Conservation (phyloP, 441 rosid species). For the Macaranga tanarius region DNA sequence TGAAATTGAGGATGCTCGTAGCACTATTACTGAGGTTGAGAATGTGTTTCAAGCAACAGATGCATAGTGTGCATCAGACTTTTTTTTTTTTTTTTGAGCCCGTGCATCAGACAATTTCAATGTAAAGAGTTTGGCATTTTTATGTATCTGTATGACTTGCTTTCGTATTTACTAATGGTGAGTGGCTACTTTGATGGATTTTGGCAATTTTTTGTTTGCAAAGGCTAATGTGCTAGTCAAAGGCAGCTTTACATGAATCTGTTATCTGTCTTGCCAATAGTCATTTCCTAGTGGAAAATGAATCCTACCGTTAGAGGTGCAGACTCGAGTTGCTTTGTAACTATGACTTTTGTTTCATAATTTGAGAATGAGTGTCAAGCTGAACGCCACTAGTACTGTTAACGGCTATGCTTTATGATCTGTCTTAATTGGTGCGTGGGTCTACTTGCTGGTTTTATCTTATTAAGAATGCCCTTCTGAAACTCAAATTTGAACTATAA, state of each 20-base stretch:
- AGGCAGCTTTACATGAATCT: no score
- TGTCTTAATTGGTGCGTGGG: background rate
- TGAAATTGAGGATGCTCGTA: conserved; percentile 64
- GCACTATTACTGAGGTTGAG: conserved; percentile 49
- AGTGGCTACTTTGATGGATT: no score
- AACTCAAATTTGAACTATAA: background rate
- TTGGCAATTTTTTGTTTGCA: no score
- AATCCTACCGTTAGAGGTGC: no score
- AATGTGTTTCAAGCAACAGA: conserved; percentile 53
- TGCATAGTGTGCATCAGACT: conserved; percentile 28
- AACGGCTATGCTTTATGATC: background rate
- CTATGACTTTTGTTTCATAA: background rate
- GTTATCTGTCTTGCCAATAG: no score
- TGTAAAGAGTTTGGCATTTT: conserved; percentile 15
- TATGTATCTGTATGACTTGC: conserved; percentile 7
- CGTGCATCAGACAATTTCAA: background rate
- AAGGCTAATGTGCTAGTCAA: no score
- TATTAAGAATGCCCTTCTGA: background rate
- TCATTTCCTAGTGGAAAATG: no score
- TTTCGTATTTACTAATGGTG: background rate
- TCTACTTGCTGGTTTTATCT: background rate
- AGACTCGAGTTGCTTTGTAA: background rate
- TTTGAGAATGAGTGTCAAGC: background rate
- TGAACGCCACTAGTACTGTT: background rate
- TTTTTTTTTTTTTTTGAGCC: no score